Base-by-base conservation (phyloP, 768 basidiomycete species). In the Pleurotus cornucopiae region DNA sequence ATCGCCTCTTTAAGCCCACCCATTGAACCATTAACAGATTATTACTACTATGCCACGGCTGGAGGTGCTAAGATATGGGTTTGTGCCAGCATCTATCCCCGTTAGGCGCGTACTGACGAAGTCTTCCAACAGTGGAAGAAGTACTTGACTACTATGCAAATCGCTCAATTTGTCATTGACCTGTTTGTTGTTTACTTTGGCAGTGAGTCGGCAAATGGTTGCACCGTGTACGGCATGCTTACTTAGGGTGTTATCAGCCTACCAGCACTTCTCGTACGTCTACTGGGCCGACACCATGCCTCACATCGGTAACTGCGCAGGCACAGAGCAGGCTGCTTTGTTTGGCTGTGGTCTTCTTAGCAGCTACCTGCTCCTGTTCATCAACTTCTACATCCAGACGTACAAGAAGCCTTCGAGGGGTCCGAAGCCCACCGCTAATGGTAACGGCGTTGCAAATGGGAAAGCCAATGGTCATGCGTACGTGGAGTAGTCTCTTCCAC, bases 11-110 rank as follows among this genome's bases (percentile, higher is more conserved):
- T 9, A 46, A 47, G 39, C 21, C 40, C 23, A 56, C 21, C 58
- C 62, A 38, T 46, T 34, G 16, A 14, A 20, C 21, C 23, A 55
- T 39, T 47, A 52, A 5, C 65, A 95, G 94, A 99, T 76, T 99
- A 98, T 73, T 99, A 99, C 76, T 99, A 99, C 76, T 98, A 89
- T 73, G 94, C 94, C 21, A 98, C 97, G 49, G 94, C 97, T 49
- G 94, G 96, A 66, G 97, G 97, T 60, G 89, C 89, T 67, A 91
- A 80, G 75, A 93, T 98, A 73, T 98, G 97, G 94, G 94, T 94
- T 72, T 53, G 79, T 68, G 16, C 1, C 5, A 3, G 45, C 39
- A 44, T 6, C 54, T 57, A 60, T 49, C 63, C 37, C 23, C 30
- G 30, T 11, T 9, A 7, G 30, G 11, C 30, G 2, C 30, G 9